Conservation (phyloP, 306 rosid genomes). For the Psophocarpus tetragonolobus region DNA sequence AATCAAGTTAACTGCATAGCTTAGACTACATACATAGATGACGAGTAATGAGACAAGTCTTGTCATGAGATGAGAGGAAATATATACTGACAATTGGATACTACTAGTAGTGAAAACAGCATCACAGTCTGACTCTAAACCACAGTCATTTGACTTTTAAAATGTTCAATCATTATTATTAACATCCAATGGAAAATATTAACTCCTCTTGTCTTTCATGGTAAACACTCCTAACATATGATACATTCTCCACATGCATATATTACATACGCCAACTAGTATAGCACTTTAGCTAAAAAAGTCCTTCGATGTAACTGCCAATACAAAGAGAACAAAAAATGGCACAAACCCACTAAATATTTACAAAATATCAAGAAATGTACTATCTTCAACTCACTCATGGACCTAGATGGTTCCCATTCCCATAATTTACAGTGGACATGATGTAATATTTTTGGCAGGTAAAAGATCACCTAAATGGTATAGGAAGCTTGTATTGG, state of each 20-base stretch:
- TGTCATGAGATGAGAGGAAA: conserved; percentile 13
- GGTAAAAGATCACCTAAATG: background rate
- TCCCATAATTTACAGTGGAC: background rate
- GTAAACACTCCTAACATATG: background rate
- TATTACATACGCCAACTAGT: background rate
- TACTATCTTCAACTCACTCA: background rate
- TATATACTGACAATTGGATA: background rate
- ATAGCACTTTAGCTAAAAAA: background rate
- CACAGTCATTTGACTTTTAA: background rate
- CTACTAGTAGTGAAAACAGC: background rate
- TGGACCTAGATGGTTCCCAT: background rate
- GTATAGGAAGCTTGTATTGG: background rate
- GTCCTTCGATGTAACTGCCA: background rate
- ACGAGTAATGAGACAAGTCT: background rate
- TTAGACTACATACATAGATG: conserved; percentile 1
- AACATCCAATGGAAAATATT: conserved; percentile 1
- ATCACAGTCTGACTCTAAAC: background rate
- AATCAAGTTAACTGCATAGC: conserved; percentile 21
- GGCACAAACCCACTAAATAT: background rate
- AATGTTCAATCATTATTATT: background rate
- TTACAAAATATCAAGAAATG: background rate
- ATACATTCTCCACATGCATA: background rate
- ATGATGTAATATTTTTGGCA: background rate
- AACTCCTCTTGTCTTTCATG: background rate
- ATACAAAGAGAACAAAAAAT: background rate